Evolutionary conservation across 176 grass and related monocot species (phyloP).

Genomic region (Rhipidocladum racemiflorum): DNA sequence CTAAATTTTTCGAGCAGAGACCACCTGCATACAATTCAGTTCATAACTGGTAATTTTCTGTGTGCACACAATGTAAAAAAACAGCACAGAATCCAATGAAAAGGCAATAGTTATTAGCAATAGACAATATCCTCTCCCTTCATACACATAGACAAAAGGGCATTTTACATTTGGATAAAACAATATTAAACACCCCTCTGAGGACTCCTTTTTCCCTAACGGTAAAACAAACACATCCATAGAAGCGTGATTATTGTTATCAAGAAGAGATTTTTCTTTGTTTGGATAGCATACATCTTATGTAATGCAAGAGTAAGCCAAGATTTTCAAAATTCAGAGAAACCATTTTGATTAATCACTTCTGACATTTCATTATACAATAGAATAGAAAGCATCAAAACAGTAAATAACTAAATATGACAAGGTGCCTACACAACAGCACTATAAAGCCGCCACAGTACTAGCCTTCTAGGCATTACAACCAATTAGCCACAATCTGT

Average conservation of each 20-base stretch:
- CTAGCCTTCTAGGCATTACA: constrained; percentile 11
- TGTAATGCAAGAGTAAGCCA: background rate
- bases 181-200: background rate
- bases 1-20: constrained; percentile 96
- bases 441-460: background rate
- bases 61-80: background rate
- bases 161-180: constrained; percentile 2
- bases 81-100: background rate
- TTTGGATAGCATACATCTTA: background rate
- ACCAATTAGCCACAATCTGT: constrained; percentile 3
- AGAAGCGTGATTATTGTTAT: background rate
- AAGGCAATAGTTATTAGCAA: constrained; percentile 8
- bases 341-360: background rate
- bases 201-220: background rate
- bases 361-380: background rate
- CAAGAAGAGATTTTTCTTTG: background rate
- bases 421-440: constrained; percentile 7
- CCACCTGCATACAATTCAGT: constrained; percentile 68
- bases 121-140: background rate
- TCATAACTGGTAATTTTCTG: constrained; percentile 25
- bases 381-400: background rate
- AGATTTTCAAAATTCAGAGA: background rate
- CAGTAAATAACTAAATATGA: constrained; percentile 20
- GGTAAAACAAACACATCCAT: background rate
- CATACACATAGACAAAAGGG: background rate